Evolutionary conservation across 306 rosid species (phyloP).

Genomic region (Trichosanthes cucumerina): DNA sequence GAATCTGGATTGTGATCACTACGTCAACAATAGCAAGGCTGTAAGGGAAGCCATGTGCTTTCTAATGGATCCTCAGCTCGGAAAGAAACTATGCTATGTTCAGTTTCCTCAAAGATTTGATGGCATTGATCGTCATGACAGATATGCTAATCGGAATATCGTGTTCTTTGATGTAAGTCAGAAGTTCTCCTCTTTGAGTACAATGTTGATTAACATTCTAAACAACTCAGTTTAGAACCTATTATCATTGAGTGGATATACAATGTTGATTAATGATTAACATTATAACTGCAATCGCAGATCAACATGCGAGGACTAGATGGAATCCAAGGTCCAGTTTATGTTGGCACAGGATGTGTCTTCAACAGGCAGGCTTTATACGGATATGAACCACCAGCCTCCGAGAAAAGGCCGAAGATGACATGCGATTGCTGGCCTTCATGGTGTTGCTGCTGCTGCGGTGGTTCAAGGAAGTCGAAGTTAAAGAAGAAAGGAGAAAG

Average conservation of each 20-base stretch:
- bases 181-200: background rate
- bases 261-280: too few relatives aligned
- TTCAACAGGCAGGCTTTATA: constrained; percentile 86
- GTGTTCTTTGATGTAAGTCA: constrained; percentile 77
- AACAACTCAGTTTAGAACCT: too few relatives aligned
- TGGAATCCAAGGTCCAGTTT: constrained; percentile 95
- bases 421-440: constrained; percentile 79
- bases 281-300: constrained; percentile 17
- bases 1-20: constrained; percentile 96
- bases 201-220: background rate
- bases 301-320: constrained; percentile 95
- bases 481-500: constrained; percentile 60
- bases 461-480: constrained; percentile 70
- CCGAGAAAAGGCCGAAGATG: constrained; percentile 60
- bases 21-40: constrained; percentile 87
- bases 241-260: background rate
- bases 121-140: constrained; percentile 60
- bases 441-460: constrained; percentile 51
- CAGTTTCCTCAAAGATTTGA: constrained; percentile 90
- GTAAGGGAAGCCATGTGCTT: constrained; percentile 95
- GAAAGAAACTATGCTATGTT: constrained; percentile 70
- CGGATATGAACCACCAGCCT: constrained; percentile 65
- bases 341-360: constrained; percentile 91
- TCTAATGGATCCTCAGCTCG: constrained; percentile 78
- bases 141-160: constrained; percentile 76